phyloP scores from a whole-genome alignment of 352 stramenopile genomes.

The Pythium rhizo-oryzae region DNA sequence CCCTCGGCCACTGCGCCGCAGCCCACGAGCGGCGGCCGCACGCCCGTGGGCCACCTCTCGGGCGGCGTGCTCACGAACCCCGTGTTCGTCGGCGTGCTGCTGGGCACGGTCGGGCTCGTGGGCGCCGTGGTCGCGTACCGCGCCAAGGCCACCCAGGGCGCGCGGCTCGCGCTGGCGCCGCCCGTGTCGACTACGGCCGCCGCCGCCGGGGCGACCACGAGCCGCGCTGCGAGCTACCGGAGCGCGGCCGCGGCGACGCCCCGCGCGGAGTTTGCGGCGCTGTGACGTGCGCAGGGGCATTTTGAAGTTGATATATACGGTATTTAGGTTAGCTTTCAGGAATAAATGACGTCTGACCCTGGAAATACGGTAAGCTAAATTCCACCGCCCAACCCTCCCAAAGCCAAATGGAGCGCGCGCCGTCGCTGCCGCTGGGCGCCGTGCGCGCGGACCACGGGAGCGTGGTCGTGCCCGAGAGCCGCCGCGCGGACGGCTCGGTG shows the following conservation, averaged over 20 bases:
- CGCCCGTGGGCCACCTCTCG: not conserved
- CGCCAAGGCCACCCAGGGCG: slow-evolving; percentile 25
- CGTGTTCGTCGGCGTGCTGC: slow-evolving; percentile 44
- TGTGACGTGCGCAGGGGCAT: slow-evolving; percentile 14
- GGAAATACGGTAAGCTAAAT: not conserved
- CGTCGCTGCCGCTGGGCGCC: slow-evolving; percentile 57
- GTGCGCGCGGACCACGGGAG: slow-evolving; percentile 61
- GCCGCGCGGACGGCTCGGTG: slow-evolving; percentile 69
- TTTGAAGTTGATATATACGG: slow-evolving; percentile 25
- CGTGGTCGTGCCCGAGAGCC: slow-evolving; percentile 65
- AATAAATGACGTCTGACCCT: not conserved
- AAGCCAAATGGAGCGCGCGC: slow-evolving; percentile 2
- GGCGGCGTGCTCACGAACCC: slow-evolving; percentile 37
- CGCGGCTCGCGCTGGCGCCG: slow-evolving; percentile 13
- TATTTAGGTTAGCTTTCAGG: slow-evolving; percentile 9
- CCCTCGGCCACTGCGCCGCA: not conserved
- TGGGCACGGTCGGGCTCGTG: slow-evolving; percentile 35
- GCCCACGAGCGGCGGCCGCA: not conserved
- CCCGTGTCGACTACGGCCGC: slow-evolving; percentile 4
- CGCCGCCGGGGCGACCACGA: not conserved
- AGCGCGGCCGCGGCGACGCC: not conserved
- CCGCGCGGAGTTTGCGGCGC: not conserved
- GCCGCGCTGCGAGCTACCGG: slow-evolving; percentile 8
- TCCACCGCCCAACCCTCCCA: not conserved
- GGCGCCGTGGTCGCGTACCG: slow-evolving; percentile 34